A percentile compares a stretch with the other conserved stretches of the same genome.
phyloP scores from a whole-genome alignment of 148 eudicot species.

The Rhododendron mucronatum region DNA sequence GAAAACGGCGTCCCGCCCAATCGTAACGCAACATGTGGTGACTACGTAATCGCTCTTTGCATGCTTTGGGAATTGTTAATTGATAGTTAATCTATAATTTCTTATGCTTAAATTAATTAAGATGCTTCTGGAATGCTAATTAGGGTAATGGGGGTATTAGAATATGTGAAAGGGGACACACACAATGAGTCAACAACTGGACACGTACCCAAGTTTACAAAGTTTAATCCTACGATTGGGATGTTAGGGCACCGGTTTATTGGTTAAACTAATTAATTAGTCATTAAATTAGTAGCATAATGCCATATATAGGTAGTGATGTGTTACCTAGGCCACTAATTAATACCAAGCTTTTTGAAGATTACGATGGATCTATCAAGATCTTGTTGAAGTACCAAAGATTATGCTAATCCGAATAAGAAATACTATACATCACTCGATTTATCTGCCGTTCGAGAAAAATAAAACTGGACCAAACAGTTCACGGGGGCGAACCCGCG shows the following conservation, averaged over 20 bases:
- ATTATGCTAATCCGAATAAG: not conserved
- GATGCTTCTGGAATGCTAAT: constrained; percentile 47
- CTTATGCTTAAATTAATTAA: not conserved
- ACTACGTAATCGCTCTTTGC: constrained; percentile 9
- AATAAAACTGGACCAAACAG: not conserved
- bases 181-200: constrained; percentile 33
- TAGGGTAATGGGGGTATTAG: constrained; percentile 30
- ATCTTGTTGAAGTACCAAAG: not conserved
- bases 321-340: constrained; percentile 14
- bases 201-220: constrained; percentile 28
- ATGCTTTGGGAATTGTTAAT: constrained; percentile 11
- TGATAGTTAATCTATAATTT: not conserved
- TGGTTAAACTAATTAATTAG: constrained; percentile 14
- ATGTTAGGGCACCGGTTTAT: constrained; percentile 19
- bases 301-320: constrained; percentile 44
- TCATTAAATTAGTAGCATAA: constrained; percentile 19
- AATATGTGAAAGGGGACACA: constrained; percentile 14
- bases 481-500: not conserved
- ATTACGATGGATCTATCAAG: constrained; percentile 1
- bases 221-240: not conserved
- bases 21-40: constrained; percentile 33
- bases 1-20: constrained; percentile 35
- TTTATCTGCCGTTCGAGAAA: not conserved
- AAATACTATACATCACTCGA: not conserved
- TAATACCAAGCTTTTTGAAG: constrained; percentile 17